These are phyloP conservation scores for Bonia amplexicaulis DNA, from an alignment of 176 grass and related monocot genomes.

Conservation along the genomic window DNA sequence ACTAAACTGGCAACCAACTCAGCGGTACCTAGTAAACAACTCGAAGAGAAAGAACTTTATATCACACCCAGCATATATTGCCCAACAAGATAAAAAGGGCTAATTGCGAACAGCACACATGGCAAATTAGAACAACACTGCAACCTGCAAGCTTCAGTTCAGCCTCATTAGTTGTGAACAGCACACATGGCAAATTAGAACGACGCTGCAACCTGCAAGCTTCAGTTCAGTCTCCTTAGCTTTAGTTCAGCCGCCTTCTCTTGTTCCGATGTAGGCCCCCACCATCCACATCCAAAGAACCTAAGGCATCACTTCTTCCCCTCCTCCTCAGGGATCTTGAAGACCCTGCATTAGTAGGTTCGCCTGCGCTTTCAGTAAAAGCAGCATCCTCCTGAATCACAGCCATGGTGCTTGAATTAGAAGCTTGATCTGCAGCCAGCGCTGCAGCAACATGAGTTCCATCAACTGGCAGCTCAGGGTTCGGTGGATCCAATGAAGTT, in stretches of 20 bases:
- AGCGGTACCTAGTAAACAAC: constrained; percentile 28
- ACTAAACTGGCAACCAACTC: constrained; percentile 34
- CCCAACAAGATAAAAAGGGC: constrained; percentile 22
- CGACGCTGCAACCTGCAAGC: constrained; percentile 3
- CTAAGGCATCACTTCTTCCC: constrained; percentile 48
- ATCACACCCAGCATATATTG: constrained; percentile 35
- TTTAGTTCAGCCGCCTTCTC: constrained; percentile 81
- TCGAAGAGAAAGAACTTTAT: constrained; percentile 1
- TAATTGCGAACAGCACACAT: constrained; percentile 17
- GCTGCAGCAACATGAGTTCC: constrained; percentile 34
- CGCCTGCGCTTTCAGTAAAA: constrained; percentile 38
- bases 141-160: constrained; percentile 35
- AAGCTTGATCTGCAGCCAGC: constrained; percentile 72
- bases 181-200: constrained; percentile 3
- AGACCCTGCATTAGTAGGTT: constrained; percentile 75
- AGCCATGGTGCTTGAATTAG: constrained; percentile 96
- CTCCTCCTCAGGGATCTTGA: constrained; percentile 78
- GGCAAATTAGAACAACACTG: constrained; percentile 13
- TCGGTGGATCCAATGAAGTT: constrained; percentile 60
- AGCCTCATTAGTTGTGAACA: constrained; percentile 31
- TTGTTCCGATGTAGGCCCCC: constrained; percentile 59
- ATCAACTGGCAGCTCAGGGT: constrained; percentile 29
- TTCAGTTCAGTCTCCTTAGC: constrained; percentile 49
- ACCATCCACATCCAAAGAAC: constrained; percentile 87
- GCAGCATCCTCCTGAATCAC: constrained; percentile 86